A percentile compares a stretch with the other conserved stretches of the same genome.
phyloP scores from a whole-genome alignment of 1,284 basidiomycete species.

The Leccinum pallidistipes region DNA sequence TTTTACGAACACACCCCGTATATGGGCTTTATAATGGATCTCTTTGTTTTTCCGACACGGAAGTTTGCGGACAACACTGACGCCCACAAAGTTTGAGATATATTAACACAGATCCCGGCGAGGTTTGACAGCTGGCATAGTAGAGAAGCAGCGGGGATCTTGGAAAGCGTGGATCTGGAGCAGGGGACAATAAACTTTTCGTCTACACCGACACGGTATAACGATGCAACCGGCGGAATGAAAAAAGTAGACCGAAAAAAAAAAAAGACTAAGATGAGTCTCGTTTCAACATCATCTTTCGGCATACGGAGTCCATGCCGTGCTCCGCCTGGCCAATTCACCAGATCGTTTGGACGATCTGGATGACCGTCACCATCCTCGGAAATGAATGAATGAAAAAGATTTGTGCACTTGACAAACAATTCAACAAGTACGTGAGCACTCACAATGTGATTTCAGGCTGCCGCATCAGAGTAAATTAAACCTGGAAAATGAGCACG shows the following conservation, averaged over 20 bases:
- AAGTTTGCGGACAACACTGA: constrained; percentile 1
- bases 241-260: neutral
- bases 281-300: neutral
- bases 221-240: neutral
- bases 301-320: constrained; percentile 3
- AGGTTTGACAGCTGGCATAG: constrained; percentile 6
- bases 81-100: constrained; percentile 6
- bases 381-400: neutral
- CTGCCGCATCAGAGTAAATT: constrained; percentile 8
- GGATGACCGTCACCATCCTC: neutral
- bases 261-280: neutral
- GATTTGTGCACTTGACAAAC: neutral
- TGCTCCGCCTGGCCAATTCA: constrained; percentile 13
- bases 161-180: constrained; percentile 16
- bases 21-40: constrained; percentile 9
- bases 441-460: neutral
- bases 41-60: constrained; percentile 2
- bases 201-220: neutral
- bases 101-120: neutral
- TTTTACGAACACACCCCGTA: constrained; percentile 1
- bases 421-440: neutral
- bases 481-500: constrained; percentile 49
- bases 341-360: constrained; percentile 16
- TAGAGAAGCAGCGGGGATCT: constrained; percentile 25
- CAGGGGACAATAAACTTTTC: constrained; percentile 13